A percentile compares a stretch with the other conserved stretches of the same genome.
These are phyloP conservation scores for Pyronema omphalodes DNA, from an alignment of 495 filamentous ascomycete species.

Conservation along the genomic window DNA sequence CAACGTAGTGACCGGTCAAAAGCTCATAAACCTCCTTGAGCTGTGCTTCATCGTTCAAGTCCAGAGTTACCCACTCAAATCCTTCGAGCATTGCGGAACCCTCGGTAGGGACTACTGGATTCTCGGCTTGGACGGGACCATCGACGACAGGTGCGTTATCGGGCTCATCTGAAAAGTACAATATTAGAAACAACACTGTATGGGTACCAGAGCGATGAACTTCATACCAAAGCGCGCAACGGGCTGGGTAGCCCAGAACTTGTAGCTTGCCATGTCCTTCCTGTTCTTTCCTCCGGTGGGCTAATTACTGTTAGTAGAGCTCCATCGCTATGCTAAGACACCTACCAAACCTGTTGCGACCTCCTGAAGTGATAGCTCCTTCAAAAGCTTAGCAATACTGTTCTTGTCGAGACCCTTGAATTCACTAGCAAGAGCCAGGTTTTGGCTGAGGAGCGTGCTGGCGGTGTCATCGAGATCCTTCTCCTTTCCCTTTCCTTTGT, in stretches of 20 bases:
- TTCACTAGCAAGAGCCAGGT: slow-evolving; percentile 43
- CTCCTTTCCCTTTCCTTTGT: neutral
- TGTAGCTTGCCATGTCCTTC: slow-evolving; percentile 91
- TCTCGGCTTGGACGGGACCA: slow-evolving; percentile 41
- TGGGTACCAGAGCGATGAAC: neutral
- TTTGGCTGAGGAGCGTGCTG: slow-evolving; percentile 33
- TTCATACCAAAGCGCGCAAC: slow-evolving; percentile 57
- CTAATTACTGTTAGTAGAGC: slow-evolving; percentile 1
- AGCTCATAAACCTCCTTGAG: slow-evolving; percentile 71
- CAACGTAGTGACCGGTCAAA: slow-evolving; percentile 81
- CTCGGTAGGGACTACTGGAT: slow-evolving; percentile 53
- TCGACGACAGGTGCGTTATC: slow-evolving; percentile 23
- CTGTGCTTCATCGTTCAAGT: slow-evolving; percentile 49
- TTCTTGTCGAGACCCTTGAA: slow-evolving; percentile 25
- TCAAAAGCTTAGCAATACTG: slow-evolving; percentile 38
- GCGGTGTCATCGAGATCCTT: neutral
- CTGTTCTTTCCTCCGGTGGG: slow-evolving; percentile 59
- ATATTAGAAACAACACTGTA: slow-evolving; percentile 1
- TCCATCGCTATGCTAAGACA: neutral
- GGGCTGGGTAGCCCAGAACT: slow-evolving; percentile 96
- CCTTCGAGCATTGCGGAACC: slow-evolving; percentile 45
- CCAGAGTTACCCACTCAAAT: slow-evolving; percentile 88
- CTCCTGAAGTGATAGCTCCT: slow-evolving; percentile 55
- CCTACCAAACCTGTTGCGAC: slow-evolving; percentile 56
- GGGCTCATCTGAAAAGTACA: slow-evolving; percentile 12